Conservation (phyloP, 305 asterid species). For the Plantago rigida region DNA sequence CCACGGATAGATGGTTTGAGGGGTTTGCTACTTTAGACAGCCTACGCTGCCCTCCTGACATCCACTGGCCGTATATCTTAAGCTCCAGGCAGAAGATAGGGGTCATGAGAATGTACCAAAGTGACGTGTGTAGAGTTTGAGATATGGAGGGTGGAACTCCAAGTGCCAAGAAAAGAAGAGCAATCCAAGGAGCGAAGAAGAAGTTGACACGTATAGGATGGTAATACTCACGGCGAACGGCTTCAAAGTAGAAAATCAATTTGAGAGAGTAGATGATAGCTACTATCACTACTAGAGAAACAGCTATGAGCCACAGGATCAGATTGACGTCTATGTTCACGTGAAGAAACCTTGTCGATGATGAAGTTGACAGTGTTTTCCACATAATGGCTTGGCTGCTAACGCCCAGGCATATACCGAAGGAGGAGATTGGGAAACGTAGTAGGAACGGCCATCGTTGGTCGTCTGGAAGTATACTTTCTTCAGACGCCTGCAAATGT, state of each 20-base stretch:
- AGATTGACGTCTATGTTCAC: constrained; percentile 41
- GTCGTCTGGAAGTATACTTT: constrained; percentile 51
- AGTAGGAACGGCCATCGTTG: constrained; percentile 69
- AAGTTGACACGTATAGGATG: constrained; percentile 68
- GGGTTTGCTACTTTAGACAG: constrained; percentile 70
- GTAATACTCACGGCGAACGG: constrained; percentile 65
- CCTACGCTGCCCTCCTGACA: constrained; percentile 71
- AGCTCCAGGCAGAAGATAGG: constrained; percentile 51
- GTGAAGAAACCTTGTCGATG: constrained; percentile 43
- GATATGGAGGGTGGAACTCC: constrained; percentile 48
- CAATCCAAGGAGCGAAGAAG: constrained; percentile 67
- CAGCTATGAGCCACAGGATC: constrained; percentile 44
- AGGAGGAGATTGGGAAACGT: constrained; percentile 52
- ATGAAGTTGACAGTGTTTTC: constrained; percentile 43
- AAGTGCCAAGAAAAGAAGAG: constrained; percentile 45
- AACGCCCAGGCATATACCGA: constrained; percentile 65
- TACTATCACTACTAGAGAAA: constrained; percentile 37
- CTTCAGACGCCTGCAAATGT: constrained; percentile 45
- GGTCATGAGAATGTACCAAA: constrained; percentile 57
- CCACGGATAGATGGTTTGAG: constrained; percentile 50
- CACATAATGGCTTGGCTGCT: constrained; percentile 70
- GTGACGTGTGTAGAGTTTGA: constrained; percentile 27
- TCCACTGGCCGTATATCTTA: constrained; percentile 69
- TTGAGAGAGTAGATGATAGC: constrained; percentile 38
- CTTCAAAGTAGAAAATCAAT: constrained; percentile 54